phyloP scores from a whole-genome alignment of 139 green algal genomes.

The Chlorella vulgaris region DNA sequence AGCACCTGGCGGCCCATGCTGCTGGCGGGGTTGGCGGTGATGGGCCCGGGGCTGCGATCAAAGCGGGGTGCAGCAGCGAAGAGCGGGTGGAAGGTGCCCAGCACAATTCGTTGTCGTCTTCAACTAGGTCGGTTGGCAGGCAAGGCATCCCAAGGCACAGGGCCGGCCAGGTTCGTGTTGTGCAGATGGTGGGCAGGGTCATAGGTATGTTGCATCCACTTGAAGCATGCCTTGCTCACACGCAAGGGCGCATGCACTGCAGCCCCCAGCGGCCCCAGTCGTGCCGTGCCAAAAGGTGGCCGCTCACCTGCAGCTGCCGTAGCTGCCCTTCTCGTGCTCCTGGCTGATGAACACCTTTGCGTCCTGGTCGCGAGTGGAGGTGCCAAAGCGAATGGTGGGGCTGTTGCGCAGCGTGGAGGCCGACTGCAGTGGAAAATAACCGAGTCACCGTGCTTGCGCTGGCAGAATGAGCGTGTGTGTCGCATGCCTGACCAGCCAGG shows the following conservation, averaged over 20 bases:
- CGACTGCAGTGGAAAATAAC: neutral
- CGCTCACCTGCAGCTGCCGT: slow-evolving; percentile 28
- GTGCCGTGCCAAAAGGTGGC: too few relatives aligned
- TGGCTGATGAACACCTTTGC: slow-evolving; percentile 58
- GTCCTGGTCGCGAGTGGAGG: slow-evolving; percentile 33
- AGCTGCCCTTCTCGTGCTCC: slow-evolving; percentile 55
- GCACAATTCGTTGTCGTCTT: too few relatives aligned
- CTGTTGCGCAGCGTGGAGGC: slow-evolving; percentile 25
- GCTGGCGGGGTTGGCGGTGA: slow-evolving; percentile 32
- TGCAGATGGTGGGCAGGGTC: neutral
- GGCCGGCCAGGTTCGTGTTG: too few relatives aligned
- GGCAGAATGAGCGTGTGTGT: too few relatives aligned
- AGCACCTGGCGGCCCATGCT: slow-evolving; percentile 35
- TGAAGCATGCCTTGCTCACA: neutral
- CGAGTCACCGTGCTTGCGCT: too few relatives aligned
- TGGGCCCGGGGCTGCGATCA: slow-evolving; percentile 16
- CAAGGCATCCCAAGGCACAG: too few relatives aligned
- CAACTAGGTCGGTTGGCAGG: too few relatives aligned
- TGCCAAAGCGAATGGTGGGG: slow-evolving; percentile 43
- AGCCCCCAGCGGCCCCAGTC: too few relatives aligned
- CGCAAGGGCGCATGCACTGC: too few relatives aligned
- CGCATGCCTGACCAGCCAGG: neutral
- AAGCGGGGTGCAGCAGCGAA: too few relatives aligned
- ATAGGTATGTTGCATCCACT: too few relatives aligned
- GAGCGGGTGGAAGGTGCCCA: too few relatives aligned